A percentile compares a stretch with the other conserved stretches of the same genome.
Conservation (phyloP, 225 moss, liverwort and hornwort species). For the Anthoceros angustus region DNA sequence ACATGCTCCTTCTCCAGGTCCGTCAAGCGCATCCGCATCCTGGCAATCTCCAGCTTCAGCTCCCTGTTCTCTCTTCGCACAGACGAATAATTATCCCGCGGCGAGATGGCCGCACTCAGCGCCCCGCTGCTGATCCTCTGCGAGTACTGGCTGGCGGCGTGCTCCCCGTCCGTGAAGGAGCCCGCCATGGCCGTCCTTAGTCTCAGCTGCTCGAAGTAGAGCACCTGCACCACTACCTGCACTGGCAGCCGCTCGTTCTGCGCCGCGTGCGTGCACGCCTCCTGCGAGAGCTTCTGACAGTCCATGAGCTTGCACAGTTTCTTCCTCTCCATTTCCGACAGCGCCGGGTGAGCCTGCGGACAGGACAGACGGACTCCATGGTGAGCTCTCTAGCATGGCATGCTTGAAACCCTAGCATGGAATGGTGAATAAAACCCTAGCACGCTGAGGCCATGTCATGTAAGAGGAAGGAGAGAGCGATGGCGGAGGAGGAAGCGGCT, state of each 20-base stretch:
- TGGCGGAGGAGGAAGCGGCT: too few relatives aligned
- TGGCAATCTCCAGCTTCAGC: slow-evolving; percentile 85
- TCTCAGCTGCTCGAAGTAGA: slow-evolving; percentile 95
- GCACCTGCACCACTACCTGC: slow-evolving; percentile 94
- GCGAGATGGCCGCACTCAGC: slow-evolving; percentile 71
- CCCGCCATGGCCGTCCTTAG: slow-evolving; percentile 66
- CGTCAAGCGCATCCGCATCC: slow-evolving; percentile 94
- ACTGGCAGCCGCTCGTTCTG: slow-evolving; percentile 95
- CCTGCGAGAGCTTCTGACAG: slow-evolving; percentile 91
- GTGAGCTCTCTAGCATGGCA: not conserved
- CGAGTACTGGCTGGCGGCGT: slow-evolving; percentile 43
- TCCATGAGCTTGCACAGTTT: slow-evolving; percentile 98
- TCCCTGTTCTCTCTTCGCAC: slow-evolving; percentile 87
- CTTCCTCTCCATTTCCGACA: slow-evolving; percentile 68
- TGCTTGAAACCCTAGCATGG: too few relatives aligned
- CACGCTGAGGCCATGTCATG: too few relatives aligned
- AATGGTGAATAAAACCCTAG: too few relatives aligned
- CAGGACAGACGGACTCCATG: not conserved
- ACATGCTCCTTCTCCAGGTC: slow-evolving; percentile 94
- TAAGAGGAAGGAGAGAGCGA: too few relatives aligned
- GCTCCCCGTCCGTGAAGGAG: slow-evolving; percentile 32
- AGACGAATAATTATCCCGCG: slow-evolving; percentile 76
- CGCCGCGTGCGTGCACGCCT: slow-evolving; percentile 94
- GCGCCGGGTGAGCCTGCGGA: slow-evolving; percentile 74
- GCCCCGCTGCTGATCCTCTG: slow-evolving; percentile 56